Percentiles rank a stretch among this genome's conserved stretches.
These are phyloP conservation scores for Hypoxylon cercidicola DNA, from an alignment of 495 filamentous ascomycete species.

Conservation along the genomic window DNA sequence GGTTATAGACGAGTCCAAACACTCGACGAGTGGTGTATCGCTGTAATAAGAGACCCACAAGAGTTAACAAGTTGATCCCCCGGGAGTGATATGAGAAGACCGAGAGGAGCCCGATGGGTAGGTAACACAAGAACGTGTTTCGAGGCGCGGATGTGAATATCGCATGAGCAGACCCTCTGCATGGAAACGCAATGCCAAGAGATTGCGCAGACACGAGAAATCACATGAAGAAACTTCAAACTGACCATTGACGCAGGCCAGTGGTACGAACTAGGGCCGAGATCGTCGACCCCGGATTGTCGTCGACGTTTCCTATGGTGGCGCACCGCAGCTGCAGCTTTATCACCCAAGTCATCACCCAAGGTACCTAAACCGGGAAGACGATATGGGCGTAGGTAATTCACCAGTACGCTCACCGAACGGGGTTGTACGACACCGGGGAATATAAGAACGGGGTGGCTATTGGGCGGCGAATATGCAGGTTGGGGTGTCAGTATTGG, in stretches of 20 bases:
- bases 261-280: background rate
- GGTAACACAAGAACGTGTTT: background rate
- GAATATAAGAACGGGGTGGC: background rate
- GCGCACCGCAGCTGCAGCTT: no score
- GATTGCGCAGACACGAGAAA: background rate
- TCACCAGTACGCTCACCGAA: background rate
- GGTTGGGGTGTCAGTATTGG: conserved; percentile 18
- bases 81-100: no score
- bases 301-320: background rate
- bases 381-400: background rate
- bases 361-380: conserved; percentile 10
- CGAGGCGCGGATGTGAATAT: background rate
- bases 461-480: conserved; percentile 24
- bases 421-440: background rate
- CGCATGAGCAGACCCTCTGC: background rate
- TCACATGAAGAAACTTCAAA: background rate
- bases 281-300: conserved; percentile 15
- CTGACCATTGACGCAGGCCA: background rate
- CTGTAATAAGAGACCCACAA: background rate
- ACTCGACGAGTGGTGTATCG: background rate
- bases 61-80: no score
- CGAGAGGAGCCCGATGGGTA: no score
- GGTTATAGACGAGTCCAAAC: no score
- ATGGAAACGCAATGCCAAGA: conserved; percentile 1
- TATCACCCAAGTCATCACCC: background rate